Evolutionary conservation across 305 asterid species (phyloP).

Genomic region (Solanum chacoense): DNA sequence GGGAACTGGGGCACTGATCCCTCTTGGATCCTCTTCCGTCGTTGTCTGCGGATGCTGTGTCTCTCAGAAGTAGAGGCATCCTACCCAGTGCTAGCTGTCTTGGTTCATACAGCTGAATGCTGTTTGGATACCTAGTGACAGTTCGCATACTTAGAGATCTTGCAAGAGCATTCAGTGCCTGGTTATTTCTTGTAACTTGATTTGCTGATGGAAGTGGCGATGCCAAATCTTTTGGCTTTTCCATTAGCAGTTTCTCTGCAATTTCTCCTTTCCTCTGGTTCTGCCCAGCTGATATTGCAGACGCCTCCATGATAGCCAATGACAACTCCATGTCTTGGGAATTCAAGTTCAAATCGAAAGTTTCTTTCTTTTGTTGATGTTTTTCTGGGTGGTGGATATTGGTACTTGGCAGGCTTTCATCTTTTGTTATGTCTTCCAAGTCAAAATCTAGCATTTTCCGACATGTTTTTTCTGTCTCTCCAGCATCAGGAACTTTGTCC

Average conservation of each 20-base stretch:
- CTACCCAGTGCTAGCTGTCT: constrained; percentile 24
- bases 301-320: constrained; percentile 12
- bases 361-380: constrained; percentile 21
- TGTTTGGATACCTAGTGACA: constrained; percentile 20
- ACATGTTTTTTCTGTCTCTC: constrained; percentile 39
- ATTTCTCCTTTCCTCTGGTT: constrained; percentile 11
- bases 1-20: constrained; percentile 17
- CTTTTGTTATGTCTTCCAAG: constrained; percentile 24
- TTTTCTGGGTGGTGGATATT: constrained; percentile 22
- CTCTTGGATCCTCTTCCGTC: constrained; percentile 37
- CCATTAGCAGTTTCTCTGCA: constrained; percentile 21
- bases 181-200: constrained; percentile 28
- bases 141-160: constrained; percentile 36
- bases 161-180: constrained; percentile 46
- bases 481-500: constrained; percentile 18
- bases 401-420: constrained; percentile 16
- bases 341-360: constrained; percentile 30
- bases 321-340: constrained; percentile 21
- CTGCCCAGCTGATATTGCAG: constrained; percentile 16
- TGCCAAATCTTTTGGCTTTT: constrained; percentile 15
- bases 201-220: constrained; percentile 16
- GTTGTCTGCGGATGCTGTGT: constrained; percentile 9
- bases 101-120: constrained; percentile 13
- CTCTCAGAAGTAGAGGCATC: constrained; percentile 21
- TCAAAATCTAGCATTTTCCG: constrained; percentile 53